Conservation (phyloP, 495 filamentous ascomycete species). For the Parachaetomium inaequale region DNA sequence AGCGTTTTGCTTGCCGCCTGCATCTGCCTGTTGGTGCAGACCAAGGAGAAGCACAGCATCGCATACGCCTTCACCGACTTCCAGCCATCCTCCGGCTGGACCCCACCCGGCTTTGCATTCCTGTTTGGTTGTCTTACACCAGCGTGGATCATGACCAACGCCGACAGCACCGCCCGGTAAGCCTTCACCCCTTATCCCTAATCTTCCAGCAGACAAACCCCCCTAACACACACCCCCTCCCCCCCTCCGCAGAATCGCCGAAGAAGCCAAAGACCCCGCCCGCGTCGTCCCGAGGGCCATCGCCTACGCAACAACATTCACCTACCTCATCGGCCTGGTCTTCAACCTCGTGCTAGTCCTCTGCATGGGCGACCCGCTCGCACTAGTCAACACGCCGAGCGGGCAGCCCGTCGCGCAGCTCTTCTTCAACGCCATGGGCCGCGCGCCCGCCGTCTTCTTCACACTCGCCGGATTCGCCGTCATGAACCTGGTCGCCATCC, state of each 20-base stretch:
- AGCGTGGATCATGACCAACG: constrained; percentile 58
- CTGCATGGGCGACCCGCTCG: constrained; percentile 53
- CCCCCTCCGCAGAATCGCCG: constrained; percentile 44
- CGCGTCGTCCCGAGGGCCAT: constrained; percentile 60
- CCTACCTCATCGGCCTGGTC: constrained; percentile 57
- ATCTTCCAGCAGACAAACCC: background rate
- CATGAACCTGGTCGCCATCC: constrained; percentile 57
- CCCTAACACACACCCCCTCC: background rate
- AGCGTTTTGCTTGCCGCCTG: constrained; percentile 54
- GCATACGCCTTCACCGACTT: constrained; percentile 63
- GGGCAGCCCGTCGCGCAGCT: constrained; percentile 62
- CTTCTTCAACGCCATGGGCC: constrained; percentile 60
- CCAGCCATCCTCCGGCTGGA: constrained; percentile 59
- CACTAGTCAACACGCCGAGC: constrained; percentile 45
- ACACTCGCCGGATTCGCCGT: constrained; percentile 58
- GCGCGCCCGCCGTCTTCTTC: constrained; percentile 56
- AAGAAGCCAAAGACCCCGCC: constrained; percentile 59
- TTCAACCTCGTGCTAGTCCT: constrained; percentile 63
- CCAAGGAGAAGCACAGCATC: constrained; percentile 56
- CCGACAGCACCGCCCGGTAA: constrained; percentile 34
- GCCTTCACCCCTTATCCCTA: background rate
- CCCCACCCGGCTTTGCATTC: constrained; percentile 61
- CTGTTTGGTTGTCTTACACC: constrained; percentile 67
- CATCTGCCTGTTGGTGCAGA: constrained; percentile 57
- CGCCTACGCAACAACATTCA: constrained; percentile 55